These are phyloP conservation scores for Cladosporium oxysporum DNA, from an alignment of 2,329 filamentous ascomycete genomes.

Conservation along the genomic window DNA sequence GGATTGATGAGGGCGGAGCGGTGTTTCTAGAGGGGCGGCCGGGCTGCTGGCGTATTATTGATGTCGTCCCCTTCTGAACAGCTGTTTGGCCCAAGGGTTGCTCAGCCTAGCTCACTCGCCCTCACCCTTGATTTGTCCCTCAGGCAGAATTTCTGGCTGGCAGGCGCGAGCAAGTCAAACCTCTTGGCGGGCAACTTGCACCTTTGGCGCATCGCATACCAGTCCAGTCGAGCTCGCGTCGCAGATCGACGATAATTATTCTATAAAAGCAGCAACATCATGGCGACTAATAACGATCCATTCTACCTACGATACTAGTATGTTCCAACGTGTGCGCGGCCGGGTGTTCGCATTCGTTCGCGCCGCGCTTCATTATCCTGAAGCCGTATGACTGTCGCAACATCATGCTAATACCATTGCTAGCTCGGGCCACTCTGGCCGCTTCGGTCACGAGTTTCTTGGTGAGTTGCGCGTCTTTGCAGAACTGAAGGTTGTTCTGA, in stretches of 20 bases:
- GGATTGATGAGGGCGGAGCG: background rate
- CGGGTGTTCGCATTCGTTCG: background rate
- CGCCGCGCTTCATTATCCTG: background rate
- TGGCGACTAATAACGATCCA: constrained; percentile 69
- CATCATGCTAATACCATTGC: constrained; percentile 1
- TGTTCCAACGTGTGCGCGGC: constrained; percentile 40
- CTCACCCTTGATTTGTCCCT: background rate
- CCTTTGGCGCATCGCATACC: background rate
- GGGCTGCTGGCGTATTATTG: constrained; percentile 1
- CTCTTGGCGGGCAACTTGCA: constrained; percentile 13
- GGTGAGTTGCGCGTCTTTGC: constrained; percentile 56
- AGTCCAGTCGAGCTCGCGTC: background rate
- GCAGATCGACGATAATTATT: background rate
- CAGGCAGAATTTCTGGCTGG: constrained; percentile 3
- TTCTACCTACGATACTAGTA: constrained; percentile 99
- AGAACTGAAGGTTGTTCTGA: constrained; percentile 23
- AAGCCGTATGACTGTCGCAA: background rate
- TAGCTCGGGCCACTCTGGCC: constrained; percentile 94
- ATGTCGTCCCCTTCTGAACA: constrained; percentile 19
- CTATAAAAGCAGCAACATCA: constrained; percentile 42
- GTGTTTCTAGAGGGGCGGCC: constrained; percentile 8
- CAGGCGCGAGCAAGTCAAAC: background rate
- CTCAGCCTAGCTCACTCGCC: background rate
- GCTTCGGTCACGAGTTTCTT: constrained; percentile 96
- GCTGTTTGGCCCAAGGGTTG: constrained; percentile 11